Conservation (phyloP, 768 basidiomycete genomes). For the Russula ochroleuca region DNA sequence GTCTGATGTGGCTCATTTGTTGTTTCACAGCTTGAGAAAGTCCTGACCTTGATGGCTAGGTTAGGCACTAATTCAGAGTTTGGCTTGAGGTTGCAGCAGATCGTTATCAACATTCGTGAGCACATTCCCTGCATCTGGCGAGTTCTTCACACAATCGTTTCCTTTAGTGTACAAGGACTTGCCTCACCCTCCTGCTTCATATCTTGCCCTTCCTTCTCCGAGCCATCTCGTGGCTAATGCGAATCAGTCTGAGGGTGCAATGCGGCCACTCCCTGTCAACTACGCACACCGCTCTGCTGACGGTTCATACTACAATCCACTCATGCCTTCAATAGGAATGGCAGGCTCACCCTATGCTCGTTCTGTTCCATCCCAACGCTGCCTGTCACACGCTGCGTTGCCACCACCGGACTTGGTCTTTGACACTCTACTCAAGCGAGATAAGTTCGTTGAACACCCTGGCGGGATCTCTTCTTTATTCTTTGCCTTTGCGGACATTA, state of each 20-base stretch:
- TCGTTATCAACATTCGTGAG: slow-evolving; percentile 24
- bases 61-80: slow-evolving; percentile 7
- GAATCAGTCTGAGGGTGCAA: not conserved
- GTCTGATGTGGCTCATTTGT: not conserved
- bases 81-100: slow-evolving; percentile 14
- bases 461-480: slow-evolving; percentile 66
- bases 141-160: not conserved
- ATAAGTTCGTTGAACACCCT: slow-evolving; percentile 32
- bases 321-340: slow-evolving; percentile 35
- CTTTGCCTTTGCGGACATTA: slow-evolving; percentile 74
- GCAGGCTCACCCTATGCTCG: slow-evolving; percentile 47
- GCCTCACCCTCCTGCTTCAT: slow-evolving; percentile 26
- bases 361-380: slow-evolving; percentile 50
- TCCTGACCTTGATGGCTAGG: slow-evolving; percentile 26
- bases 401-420: slow-evolving; percentile 69
- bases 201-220: slow-evolving; percentile 19
- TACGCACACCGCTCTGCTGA: slow-evolving; percentile 34
- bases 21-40: slow-evolving; percentile 23
- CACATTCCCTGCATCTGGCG: not conserved
- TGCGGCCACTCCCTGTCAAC: not conserved
- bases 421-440: slow-evolving; percentile 56
- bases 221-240: not conserved
- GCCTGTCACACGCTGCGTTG: slow-evolving; percentile 43
- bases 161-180: slow-evolving; percentile 27
- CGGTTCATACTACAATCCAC: slow-evolving; percentile 38